phyloP scores from a whole-genome alignment of 257 asterid species.

The Solanum peruvianum region DNA sequence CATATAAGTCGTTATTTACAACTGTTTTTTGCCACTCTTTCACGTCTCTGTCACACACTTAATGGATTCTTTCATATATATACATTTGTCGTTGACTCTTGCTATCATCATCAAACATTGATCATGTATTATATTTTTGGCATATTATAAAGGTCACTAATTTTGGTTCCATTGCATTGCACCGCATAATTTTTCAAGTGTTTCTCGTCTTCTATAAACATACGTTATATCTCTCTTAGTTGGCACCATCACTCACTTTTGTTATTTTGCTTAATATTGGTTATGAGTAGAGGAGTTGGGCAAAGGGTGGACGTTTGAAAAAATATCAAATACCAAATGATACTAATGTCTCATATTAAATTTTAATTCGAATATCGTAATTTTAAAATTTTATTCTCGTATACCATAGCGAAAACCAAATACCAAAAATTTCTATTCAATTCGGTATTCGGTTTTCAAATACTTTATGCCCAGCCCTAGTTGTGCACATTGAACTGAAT shows the following conservation, averaged over 20 bases:
- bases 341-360: no score
- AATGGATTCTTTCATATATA: background rate
- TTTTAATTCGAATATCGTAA: no score
- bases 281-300: background rate
- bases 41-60: background rate
- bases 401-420: no score
- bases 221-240: background rate
- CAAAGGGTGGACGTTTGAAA: background rate
- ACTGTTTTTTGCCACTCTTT: background rate
- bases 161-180: background rate
- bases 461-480: no score
- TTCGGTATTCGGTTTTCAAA: accelerated
- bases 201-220: background rate
- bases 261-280: no score
- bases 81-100: background rate
- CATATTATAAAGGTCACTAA: background rate
- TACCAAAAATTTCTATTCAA: accelerated
- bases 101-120: background rate
- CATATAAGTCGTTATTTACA: background rate
- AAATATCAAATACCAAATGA: no score
- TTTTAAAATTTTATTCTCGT: no score
- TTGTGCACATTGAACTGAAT: background rate
- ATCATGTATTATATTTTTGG: background rate
- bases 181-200: background rate
- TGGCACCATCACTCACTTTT: background rate